Evolutionary conservation across 768 basidiomycete genomes (phyloP).

Genomic region (Basidioascus undulatus): DNA sequence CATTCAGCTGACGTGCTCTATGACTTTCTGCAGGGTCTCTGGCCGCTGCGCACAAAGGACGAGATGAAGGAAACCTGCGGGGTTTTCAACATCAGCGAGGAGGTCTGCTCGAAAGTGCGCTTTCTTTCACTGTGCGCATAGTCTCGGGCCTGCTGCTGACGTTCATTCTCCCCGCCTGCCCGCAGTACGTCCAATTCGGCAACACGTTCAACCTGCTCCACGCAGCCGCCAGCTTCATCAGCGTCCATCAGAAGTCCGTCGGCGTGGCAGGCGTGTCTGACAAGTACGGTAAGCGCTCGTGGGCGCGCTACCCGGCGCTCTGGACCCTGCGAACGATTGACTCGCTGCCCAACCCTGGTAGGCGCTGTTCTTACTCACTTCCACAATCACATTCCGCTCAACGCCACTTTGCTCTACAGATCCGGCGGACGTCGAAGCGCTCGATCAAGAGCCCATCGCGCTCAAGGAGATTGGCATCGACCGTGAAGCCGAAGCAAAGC

Average conservation of each 20-base stretch:
- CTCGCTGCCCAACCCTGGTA: constrained; percentile 69
- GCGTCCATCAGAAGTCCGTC: constrained; percentile 70
- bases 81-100: constrained; percentile 91
- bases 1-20: too few species aligned
- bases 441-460: constrained; percentile 51
- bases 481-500: constrained; percentile 52
- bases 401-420: constrained; percentile 14
- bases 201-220: constrained; percentile 93
- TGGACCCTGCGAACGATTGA: constrained; percentile 93
- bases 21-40: too few species aligned
- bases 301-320: constrained; percentile 86
- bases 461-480: constrained; percentile 56
- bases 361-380: neutral
- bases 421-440: constrained; percentile 77
- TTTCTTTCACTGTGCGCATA: neutral
- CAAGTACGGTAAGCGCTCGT: constrained; percentile 89
- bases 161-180: neutral
- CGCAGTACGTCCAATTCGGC: constrained; percentile 70
- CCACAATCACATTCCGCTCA: too few species aligned
- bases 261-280: constrained; percentile 94
- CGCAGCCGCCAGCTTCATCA: constrained; percentile 78
- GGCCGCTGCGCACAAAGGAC: constrained; percentile 74
- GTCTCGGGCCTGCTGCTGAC: neutral
- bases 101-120: constrained; percentile 54
- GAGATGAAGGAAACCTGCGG: constrained; percentile 98